A percentile compares a stretch with the other conserved stretches of the same genome.
Evolutionary conservation across 805 yeast genomes (phyloP).

Genomic region (Saccharomycopsis synnaedendra): DNA sequence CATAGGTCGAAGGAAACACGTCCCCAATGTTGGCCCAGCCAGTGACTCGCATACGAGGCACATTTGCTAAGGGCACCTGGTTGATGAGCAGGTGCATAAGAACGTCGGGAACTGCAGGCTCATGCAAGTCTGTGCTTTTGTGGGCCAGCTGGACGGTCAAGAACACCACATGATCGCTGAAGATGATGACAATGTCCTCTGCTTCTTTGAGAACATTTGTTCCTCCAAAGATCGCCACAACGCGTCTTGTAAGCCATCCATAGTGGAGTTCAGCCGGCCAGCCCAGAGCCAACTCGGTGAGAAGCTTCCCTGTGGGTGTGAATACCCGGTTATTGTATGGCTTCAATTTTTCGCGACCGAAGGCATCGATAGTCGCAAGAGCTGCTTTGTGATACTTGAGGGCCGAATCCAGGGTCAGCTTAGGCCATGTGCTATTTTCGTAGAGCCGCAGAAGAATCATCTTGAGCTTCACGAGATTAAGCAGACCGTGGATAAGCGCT

Average conservation of each 20-base stretch:
- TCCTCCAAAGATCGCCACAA: constrained; percentile 61
- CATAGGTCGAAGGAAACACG: constrained; percentile 35
- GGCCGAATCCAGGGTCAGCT: constrained; percentile 19
- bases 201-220: constrained; percentile 23
- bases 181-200: constrained; percentile 55
- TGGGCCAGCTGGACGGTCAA: constrained; percentile 36
- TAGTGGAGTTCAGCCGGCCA: constrained; percentile 86
- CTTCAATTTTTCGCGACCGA: constrained; percentile 46
- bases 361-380: constrained; percentile 63
- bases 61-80: constrained; percentile 58
- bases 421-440: constrained; percentile 35
- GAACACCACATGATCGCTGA: constrained; percentile 70
- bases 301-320: constrained; percentile 83
- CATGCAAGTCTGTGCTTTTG: constrained; percentile 20
- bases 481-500: constrained; percentile 52
- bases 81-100: constrained; percentile 85
- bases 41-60: constrained; percentile 61
- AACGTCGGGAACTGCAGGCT: constrained; percentile 63
- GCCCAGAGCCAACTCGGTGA: constrained; percentile 70
- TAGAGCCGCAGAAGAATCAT: constrained; percentile 54
- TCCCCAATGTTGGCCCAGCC: constrained; percentile 56
- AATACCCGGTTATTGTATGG: constrained; percentile 58
- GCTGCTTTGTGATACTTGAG: constrained; percentile 39
- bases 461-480: constrained; percentile 63
- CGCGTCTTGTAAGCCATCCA: constrained; percentile 82